phyloP scores from a whole-genome alignment of 257 asterid genomes.

The Eustoma russellianum region DNA sequence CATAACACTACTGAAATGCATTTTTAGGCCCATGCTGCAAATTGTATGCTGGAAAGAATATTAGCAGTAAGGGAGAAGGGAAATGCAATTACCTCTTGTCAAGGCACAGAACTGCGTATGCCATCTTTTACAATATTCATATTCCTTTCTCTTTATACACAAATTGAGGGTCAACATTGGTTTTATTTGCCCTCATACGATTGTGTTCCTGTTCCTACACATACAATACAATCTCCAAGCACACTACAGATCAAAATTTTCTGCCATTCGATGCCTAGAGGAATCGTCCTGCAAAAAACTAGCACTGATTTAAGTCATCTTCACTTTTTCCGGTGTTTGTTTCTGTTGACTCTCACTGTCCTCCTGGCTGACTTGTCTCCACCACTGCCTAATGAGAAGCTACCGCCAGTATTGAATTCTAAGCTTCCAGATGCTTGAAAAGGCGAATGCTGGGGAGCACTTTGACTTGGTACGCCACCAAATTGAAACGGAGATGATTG shows the following conservation, averaged over 20 bases:
- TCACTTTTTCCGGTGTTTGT: slow-evolving; percentile 49
- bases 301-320: background rate
- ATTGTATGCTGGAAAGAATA: too few relatives aligned
- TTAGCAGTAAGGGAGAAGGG: too few relatives aligned
- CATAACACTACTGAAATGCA: too few relatives aligned
- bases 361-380: slow-evolving; percentile 41
- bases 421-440: slow-evolving; percentile 48
- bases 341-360: slow-evolving; percentile 34
- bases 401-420: slow-evolving; percentile 53
- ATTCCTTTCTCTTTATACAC: slow-evolving; percentile 3
- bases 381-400: slow-evolving; percentile 75
- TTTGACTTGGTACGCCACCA: slow-evolving; percentile 51
- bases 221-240: slow-evolving; percentile 12
- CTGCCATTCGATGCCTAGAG: slow-evolving; percentile 15
- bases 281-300: background rate
- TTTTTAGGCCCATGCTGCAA: too few relatives aligned
- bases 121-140: background rate
- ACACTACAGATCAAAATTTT: slow-evolving; percentile 18
- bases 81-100: too few relatives aligned
- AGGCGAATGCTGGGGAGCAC: slow-evolving; percentile 28
- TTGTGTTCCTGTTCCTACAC: slow-evolving; percentile 1
- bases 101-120: background rate
- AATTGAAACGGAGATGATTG: slow-evolving; percentile 46
- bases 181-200: background rate
- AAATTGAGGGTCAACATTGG: slow-evolving; percentile 4